phyloP scores from a whole-genome alignment of 306 rosid species.

The Cicer cuneatum region DNA sequence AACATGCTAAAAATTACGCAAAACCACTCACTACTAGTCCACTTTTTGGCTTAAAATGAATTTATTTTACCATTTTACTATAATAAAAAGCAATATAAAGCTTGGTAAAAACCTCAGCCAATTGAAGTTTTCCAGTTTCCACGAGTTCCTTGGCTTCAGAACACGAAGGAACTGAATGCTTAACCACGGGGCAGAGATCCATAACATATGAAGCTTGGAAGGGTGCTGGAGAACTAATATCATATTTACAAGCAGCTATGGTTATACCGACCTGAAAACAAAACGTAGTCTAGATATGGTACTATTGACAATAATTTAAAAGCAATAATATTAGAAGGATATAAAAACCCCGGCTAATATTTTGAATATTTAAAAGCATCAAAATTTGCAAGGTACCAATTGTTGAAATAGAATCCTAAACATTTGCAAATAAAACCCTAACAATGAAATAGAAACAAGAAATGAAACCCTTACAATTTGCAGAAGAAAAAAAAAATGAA shows the following conservation, averaged over 20 bases:
- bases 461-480: no score
- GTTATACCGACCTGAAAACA: slow-evolving; percentile 77
- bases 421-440: no score
- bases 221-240: slow-evolving; percentile 72
- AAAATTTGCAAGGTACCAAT: no score
- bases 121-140: slow-evolving; percentile 92
- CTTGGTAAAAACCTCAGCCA: slow-evolving; percentile 79
- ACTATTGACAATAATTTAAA: slow-evolving; percentile 8
- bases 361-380: no score
- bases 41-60: neutral
- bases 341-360: no score
- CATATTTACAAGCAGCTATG: slow-evolving; percentile 85
- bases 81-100: slow-evolving; percentile 12
- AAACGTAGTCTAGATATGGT: slow-evolving; percentile 33
- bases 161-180: slow-evolving; percentile 92
- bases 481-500: no score
- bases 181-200: slow-evolving; percentile 89
- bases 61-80: neutral
- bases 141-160: slow-evolving; percentile 98
- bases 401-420: no score
- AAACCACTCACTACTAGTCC: slow-evolving; percentile 8
- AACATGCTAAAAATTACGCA: slow-evolving; percentile 18
- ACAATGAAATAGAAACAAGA: no score
- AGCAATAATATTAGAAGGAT: neutral
- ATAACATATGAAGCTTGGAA: slow-evolving; percentile 83